Conservation (phyloP, 768 basidiomycete species). For the Baorangia bicolor region DNA sequence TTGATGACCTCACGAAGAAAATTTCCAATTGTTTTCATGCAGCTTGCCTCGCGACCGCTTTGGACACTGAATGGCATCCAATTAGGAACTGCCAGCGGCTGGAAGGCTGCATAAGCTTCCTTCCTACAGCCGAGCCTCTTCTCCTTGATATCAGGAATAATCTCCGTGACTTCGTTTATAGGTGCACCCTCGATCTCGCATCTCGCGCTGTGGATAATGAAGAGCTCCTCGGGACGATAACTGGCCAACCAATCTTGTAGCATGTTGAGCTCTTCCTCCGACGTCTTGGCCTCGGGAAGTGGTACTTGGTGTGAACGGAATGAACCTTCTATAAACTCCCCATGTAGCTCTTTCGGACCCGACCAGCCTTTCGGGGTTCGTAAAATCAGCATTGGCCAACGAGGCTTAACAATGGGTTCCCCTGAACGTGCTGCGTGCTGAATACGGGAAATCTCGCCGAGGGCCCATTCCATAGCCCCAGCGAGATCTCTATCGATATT, state of each 20-base stretch:
- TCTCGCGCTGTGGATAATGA: conserved; percentile 34
- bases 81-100: conserved; percentile 59
- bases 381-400: conserved; percentile 86
- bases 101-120: conserved; percentile 64
- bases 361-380: conserved; percentile 83
- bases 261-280: conserved; percentile 56
- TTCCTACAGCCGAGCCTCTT: conserved; percentile 70
- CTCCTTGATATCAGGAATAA: conserved; percentile 53
- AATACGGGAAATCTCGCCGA: conserved; percentile 70
- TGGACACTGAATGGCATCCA: conserved; percentile 58
- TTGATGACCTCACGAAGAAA: conserved; percentile 57
- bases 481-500: conserved; percentile 79
- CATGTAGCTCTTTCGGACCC: conserved; percentile 63
- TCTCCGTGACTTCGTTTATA: conserved; percentile 50
- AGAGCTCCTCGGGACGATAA: conserved; percentile 68
- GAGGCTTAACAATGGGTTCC: conserved; percentile 79
- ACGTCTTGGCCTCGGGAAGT: conserved; percentile 67
- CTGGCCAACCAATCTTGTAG: conserved; percentile 74
- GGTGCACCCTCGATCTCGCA: conserved; percentile 45
- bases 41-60: conserved; percentile 62
- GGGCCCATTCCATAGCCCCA: conserved; percentile 79
- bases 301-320: conserved; percentile 91
- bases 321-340: conserved; percentile 76
- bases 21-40: conserved; percentile 70
- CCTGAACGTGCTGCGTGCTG: conserved; percentile 77